Evolutionary conservation across 2,329 filamentous ascomycete species (phyloP).

Genomic region (Fusarium proliferatum): DNA sequence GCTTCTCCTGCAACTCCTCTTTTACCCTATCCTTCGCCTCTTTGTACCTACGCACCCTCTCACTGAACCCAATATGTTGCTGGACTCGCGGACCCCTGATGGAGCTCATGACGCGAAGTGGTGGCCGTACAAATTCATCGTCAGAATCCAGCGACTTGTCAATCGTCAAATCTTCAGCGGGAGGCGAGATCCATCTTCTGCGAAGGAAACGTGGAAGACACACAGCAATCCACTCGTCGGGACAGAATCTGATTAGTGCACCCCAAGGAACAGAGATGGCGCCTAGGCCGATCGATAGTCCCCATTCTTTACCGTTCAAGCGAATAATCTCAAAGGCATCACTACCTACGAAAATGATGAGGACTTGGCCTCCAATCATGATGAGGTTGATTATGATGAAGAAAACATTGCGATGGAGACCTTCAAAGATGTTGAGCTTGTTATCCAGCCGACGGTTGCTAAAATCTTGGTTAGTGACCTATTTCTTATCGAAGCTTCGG

Average conservation of each 20-base stretch:
- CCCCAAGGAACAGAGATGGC: conserved; percentile 79
- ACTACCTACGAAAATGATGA: conserved; percentile 87
- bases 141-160: conserved; percentile 34
- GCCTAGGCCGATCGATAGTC: conserved; percentile 81
- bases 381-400: conserved; percentile 83
- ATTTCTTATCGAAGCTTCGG: conserved; percentile 61
- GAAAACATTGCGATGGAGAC: conserved; percentile 81
- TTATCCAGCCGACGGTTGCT: conserved; percentile 79
- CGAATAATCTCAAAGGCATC: conserved; percentile 74
- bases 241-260: conserved; percentile 78
- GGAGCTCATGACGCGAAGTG: conserved; percentile 47
- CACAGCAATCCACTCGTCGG: conserved; percentile 65
- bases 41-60: conserved; percentile 45
- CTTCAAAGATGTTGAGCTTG: conserved; percentile 88
- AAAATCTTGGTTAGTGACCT: conserved; percentile 67
- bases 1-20: neutral
- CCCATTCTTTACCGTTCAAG: conserved; percentile 81
- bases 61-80: conserved; percentile 47
- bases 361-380: conserved; percentile 85
- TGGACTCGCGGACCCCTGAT: conserved; percentile 47
- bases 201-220: conserved; percentile 46
- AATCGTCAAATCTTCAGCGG: conserved; percentile 14
- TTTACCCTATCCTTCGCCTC: conserved; percentile 39
- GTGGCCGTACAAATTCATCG: conserved; percentile 39
- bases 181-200: conserved; percentile 43